Evolutionary conservation across 192 early-diverging fungal species (phyloP), one percentile per base, ranked within the genome.

Genomic region (Coemansia sp.): DNA sequence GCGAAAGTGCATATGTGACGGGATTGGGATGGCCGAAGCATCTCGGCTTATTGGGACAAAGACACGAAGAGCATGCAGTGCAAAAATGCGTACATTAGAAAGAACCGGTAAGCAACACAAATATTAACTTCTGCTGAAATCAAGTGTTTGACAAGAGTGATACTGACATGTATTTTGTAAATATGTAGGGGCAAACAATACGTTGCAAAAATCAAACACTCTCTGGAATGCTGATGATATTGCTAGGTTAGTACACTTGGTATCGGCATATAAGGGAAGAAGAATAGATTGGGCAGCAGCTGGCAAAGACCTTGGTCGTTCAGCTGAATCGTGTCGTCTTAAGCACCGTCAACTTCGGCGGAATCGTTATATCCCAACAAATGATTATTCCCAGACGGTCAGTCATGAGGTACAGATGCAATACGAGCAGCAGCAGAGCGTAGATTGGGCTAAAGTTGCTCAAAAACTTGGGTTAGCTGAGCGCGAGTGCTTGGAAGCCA

Each of bases 401-500:
- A 54, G 52, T 17, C 6, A n/a, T 60, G 47, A 48, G 25, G 23
- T 28, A 15, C 15, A 21, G 17, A 34, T 15, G 12, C 20, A 60
- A 31, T 60, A 60, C 21, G 12, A 28, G 6, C 26, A 60, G 14
- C 25, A 26, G 12, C n/a, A 12, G 7, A 15, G 37, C 3, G 53
- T 68, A n/a, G 44, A 61, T 22, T 68, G 66, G 66, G 17, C 28
- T 9, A 8, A 20, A 26, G 25, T 62, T 5, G 37, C 44, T 46
- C 12, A 49, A 22, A 19, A 47, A 5, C 23, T 53, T 10, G 52
- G 42, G 0, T 31, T 62, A 1, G 23, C 14, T 14, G 28, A 40
- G 19, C 60, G 5, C n/a, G 34, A 52, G 34, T 69, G 68, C 7
- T 26, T 68, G 51, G 66, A 68, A 26, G 37, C n/a, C 53, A 56